These are phyloP conservation scores for Psidium guajava DNA, from an alignment of 345 rosid genomes.

Conservation along the genomic window DNA sequence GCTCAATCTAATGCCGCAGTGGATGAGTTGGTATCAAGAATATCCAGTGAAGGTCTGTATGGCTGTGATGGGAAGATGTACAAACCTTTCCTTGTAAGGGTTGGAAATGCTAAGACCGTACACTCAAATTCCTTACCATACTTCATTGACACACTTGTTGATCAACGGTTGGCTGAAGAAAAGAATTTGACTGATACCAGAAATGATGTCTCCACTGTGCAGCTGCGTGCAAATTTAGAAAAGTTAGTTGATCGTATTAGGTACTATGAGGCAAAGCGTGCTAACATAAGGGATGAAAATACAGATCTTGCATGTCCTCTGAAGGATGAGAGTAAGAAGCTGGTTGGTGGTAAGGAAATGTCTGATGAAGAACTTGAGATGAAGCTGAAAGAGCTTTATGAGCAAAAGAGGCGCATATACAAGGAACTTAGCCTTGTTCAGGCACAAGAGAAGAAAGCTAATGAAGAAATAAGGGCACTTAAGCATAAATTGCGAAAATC, in stretches of 20 bases:
- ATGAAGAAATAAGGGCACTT: conserved; percentile 55
- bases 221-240: conserved; percentile 66
- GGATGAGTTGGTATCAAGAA: conserved; percentile 90
- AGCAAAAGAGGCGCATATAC: conserved; percentile 72
- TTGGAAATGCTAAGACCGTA: conserved; percentile 86
- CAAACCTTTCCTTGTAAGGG: conserved; percentile 93
- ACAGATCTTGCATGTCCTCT: conserved; percentile 27
- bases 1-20: conserved; percentile 99
- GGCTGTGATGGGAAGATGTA: conserved; percentile 83
- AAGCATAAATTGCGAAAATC: conserved; percentile 70
- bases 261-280: conserved; percentile 79
- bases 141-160: conserved; percentile 88
- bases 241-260: conserved; percentile 72
- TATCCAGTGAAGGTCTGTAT: conserved; percentile 64
- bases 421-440: conserved; percentile 79
- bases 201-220: conserved; percentile 32
- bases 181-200: conserved; percentile 31
- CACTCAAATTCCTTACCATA: conserved; percentile 79
- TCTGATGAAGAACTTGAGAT: conserved; percentile 57
- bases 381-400: conserved; percentile 64
- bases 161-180: conserved; percentile 72
- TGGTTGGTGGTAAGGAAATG: conserved; percentile 42
- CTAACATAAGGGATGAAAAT: conserved; percentile 56
- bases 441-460: conserved; percentile 64
- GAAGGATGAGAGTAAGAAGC: conserved; percentile 28